Percentiles rank a stretch among this genome's conserved stretches.
Evolutionary conservation across 805 yeast species (phyloP).

Genomic region (Zygosaccharomyces bailii): DNA sequence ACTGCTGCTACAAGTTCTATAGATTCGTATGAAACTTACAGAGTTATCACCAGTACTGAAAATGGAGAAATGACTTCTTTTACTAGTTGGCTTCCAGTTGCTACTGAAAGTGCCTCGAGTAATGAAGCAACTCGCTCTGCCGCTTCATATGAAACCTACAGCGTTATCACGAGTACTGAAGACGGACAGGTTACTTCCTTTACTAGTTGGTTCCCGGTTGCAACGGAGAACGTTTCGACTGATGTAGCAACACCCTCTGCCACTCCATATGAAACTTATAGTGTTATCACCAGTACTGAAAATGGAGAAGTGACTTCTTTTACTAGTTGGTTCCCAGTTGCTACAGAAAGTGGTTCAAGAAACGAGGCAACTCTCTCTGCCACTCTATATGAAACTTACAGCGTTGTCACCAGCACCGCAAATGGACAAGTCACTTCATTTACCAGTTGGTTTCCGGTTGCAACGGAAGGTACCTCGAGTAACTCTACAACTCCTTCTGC

Average conservation of each 20-base stretch:
- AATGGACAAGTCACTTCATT: conserved; percentile 19
- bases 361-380: not conserved
- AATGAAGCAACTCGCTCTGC: not conserved
- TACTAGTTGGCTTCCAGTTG: conserved; percentile 31
- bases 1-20: conserved; percentile 14
- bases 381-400: conserved; percentile 13
- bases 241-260: conserved; percentile 12
- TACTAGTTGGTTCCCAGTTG: conserved; percentile 7
- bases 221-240: conserved; percentile 13
- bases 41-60: not conserved
- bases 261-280: conserved; percentile 1
- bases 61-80: conserved; percentile 23
- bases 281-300: conserved; percentile 7
- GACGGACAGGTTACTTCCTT: conserved; percentile 9
- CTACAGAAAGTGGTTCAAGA: conserved; percentile 4
- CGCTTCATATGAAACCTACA: conserved; percentile 11
- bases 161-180: conserved; percentile 18
- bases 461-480: conserved; percentile 11
- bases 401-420: conserved; percentile 17
- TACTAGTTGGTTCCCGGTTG: conserved; percentile 9
- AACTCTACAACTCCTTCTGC: conserved; percentile 13
- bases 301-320: not conserved
- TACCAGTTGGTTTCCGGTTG: conserved; percentile 20
- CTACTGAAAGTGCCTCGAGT: conserved; percentile 5
- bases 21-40: not conserved